These are phyloP conservation scores for Dryadomyces sulphureus DNA, from an alignment of 2,329 filamentous ascomycete species.

Conservation along the genomic window DNA sequence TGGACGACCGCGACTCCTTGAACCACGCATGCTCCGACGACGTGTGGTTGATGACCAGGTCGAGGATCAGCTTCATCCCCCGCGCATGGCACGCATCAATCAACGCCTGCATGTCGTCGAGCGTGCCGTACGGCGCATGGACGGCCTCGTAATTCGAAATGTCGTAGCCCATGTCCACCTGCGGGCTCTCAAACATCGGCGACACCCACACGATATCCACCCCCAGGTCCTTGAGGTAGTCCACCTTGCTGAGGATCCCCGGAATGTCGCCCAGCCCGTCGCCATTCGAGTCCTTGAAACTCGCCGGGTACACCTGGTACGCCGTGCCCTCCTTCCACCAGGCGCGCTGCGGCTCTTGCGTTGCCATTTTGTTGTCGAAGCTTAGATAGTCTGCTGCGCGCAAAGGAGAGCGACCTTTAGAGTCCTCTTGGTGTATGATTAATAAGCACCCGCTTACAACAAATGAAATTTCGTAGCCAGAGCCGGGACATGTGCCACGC, in stretches of 20 bases:
- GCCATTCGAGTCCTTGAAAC: conserved; percentile 41
- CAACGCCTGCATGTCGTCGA: conserved; percentile 48
- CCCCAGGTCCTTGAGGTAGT: conserved; percentile 48
- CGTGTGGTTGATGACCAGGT: conserved; percentile 68
- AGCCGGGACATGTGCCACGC: neutral
- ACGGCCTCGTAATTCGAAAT: conserved; percentile 47
- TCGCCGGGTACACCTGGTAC: conserved; percentile 35
- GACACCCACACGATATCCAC: conserved; percentile 47
- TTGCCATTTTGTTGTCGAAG: no score
- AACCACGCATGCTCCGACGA: conserved; percentile 61
- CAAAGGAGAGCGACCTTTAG: no score
- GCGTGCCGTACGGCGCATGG: conserved; percentile 41
- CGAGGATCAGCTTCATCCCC: conserved; percentile 45
- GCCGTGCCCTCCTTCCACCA: conserved; percentile 13
- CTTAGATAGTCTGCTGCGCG: no score
- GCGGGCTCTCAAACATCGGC: conserved; percentile 39
- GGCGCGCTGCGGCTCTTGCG: neutral
- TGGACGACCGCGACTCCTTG: conserved; percentile 46
- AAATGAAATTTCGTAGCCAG: neutral
- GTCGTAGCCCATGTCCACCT: conserved; percentile 47
- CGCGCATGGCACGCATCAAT: conserved; percentile 44
- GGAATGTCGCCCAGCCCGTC: conserved; percentile 52
- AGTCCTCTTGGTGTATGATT: no score
- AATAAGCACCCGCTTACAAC: no score
- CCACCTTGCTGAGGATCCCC: conserved; percentile 48